Evolutionary conservation across 441 rosid species (phyloP).

Genomic region (Croton setiger): DNA sequence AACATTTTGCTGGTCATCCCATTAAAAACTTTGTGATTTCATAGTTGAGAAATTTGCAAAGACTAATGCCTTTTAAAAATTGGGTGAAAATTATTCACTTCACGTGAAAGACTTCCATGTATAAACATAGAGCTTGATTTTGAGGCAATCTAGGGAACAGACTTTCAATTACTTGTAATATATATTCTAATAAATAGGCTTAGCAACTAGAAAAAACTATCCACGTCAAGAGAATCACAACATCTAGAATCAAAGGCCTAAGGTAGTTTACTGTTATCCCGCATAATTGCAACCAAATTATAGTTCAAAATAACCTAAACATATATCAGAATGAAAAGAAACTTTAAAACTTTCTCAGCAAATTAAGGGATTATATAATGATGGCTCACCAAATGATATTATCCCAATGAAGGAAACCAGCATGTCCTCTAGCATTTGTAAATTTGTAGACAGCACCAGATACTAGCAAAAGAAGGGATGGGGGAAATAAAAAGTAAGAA

Average conservation of each 20-base stretch:
- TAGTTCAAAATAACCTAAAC: background rate
- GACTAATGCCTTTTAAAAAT: background rate
- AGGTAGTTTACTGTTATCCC: background rate
- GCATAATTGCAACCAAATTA: no score
- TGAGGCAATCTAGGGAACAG: background rate
- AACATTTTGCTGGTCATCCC: background rate
- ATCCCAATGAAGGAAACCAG: constrained; percentile 77
- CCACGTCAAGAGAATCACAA: background rate
- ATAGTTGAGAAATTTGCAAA: background rate
- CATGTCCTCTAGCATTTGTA: constrained; percentile 72
- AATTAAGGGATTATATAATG: background rate
- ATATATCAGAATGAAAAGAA: background rate
- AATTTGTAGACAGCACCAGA: constrained; percentile 74
- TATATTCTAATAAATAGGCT: background rate
- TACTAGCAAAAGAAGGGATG: constrained; percentile 34
- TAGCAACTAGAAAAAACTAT: background rate
- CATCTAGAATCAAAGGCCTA: background rate
- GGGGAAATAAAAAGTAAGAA: background rate
- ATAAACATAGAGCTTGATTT: background rate
- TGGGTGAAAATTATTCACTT: background rate
- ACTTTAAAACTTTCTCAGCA: background rate
- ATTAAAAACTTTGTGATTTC: background rate
- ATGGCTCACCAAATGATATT: constrained; percentile 40
- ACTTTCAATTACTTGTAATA: background rate
- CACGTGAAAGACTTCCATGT: background rate